Evolutionary conservation across 176 grass and related monocot genomes (phyloP).

Genomic region (Bonia amplexicaulis): DNA sequence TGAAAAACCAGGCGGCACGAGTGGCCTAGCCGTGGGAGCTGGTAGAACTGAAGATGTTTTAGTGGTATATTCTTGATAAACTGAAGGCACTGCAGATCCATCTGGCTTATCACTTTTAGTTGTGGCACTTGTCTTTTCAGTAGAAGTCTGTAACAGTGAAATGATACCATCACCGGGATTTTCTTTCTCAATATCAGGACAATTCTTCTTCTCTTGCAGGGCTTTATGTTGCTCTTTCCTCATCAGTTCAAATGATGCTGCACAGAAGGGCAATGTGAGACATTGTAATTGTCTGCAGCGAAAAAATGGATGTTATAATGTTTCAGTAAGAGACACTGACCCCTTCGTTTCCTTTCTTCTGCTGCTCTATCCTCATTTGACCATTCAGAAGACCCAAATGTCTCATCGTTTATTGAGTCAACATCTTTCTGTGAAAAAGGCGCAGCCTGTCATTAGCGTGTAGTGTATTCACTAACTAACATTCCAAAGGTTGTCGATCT

Average conservation of each 20-base stretch:
- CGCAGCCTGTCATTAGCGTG: constrained; percentile 41
- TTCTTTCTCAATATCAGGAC: constrained; percentile 42
- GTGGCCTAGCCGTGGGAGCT: constrained; percentile 29
- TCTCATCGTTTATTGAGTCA: constrained; percentile 89
- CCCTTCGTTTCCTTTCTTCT: constrained; percentile 87
- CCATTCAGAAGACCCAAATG: constrained; percentile 74
- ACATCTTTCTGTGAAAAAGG: constrained; percentile 58
- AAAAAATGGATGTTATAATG: neutral
- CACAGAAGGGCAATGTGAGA: constrained; percentile 29
- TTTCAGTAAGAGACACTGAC: constrained; percentile 30
- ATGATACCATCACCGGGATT: constrained; percentile 55
- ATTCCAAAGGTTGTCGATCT: neutral
- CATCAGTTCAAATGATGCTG: constrained; percentile 97
- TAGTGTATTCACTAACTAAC: constrained; percentile 17
- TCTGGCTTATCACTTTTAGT: constrained; percentile 51
- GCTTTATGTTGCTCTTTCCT: constrained; percentile 94
- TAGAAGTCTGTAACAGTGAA: constrained; percentile 49
- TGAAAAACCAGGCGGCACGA: constrained; percentile 54
- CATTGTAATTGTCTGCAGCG: neutral
- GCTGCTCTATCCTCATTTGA: constrained; percentile 79
- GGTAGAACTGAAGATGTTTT: constrained; percentile 37
- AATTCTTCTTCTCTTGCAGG: constrained; percentile 73
- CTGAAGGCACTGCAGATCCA: constrained; percentile 38
- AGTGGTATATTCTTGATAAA: constrained; percentile 33
- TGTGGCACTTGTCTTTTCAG: constrained; percentile 29